These are phyloP conservation scores for Aspergillus latus DNA, from an alignment of 2,329 filamentous ascomycete genomes.

Conservation along the genomic window DNA sequence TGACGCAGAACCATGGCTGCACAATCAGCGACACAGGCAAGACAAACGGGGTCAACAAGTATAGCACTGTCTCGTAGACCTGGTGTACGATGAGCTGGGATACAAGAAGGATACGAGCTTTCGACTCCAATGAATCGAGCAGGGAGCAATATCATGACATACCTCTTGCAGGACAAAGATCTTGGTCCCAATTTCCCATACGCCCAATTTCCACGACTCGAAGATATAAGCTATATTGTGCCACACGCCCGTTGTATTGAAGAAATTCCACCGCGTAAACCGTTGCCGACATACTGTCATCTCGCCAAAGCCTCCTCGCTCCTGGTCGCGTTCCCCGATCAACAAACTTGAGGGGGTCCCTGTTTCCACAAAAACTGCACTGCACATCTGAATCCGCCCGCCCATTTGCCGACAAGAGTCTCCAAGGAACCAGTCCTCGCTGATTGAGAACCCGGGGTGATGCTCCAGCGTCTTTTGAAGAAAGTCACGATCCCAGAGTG, in stretches of 20 bases:
- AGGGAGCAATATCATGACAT: conserved; percentile 33
- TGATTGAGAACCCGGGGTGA: conserved; percentile 52
- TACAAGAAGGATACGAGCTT: conserved; percentile 11
- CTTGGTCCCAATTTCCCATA: conserved; percentile 53
- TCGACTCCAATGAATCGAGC: too few relatives aligned
- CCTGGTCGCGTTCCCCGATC: conserved; percentile 42
- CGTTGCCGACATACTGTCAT: conserved; percentile 55
- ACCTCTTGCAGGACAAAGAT: conserved; percentile 51
- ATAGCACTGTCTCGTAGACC: background rate
- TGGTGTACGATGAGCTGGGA: conserved; percentile 30
- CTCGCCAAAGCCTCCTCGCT: conserved; percentile 52
- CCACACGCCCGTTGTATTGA: conserved; percentile 52
- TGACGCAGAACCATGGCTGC: conserved; percentile 42
- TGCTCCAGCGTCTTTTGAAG: conserved; percentile 48
- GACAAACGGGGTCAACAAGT: background rate
- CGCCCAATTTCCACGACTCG: conserved; percentile 49
- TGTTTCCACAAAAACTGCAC: conserved; percentile 53
- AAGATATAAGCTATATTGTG: conserved; percentile 51
- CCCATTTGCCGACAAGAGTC: conserved; percentile 49
- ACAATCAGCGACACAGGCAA: conserved; percentile 17
- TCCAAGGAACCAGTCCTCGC: conserved; percentile 56
- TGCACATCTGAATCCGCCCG: conserved; percentile 51
- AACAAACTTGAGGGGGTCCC: conserved; percentile 47
- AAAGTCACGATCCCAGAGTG: conserved; percentile 51
- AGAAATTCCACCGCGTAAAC: conserved; percentile 55